A percentile compares a stretch with the other conserved stretches of the same genome.
These are phyloP conservation scores for Phlebopus sp. DNA, from an alignment of 1,284 basidiomycete genomes.

Conservation along the genomic window DNA sequence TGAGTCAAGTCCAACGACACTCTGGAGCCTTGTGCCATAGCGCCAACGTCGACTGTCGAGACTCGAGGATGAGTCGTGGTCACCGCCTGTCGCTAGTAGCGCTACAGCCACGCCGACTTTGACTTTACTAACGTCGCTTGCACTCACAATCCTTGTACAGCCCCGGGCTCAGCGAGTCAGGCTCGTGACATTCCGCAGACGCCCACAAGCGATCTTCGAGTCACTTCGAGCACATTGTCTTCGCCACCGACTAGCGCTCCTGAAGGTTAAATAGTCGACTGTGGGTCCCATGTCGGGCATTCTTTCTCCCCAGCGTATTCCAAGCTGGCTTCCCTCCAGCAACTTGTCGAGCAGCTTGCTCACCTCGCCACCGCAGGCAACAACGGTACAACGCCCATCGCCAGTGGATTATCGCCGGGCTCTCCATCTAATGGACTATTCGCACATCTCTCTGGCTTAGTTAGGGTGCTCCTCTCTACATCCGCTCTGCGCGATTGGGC, in stretches of 20 bases:
- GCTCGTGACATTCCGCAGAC: too few species aligned
- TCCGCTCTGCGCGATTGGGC: constrained; percentile 61
- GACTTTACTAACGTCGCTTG: too few species aligned
- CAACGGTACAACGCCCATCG: constrained; percentile 11
- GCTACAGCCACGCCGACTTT: too few species aligned
- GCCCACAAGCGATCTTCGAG: too few species aligned
- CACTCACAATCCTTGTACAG: too few species aligned
- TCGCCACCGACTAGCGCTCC: neutral
- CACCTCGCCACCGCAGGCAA: constrained; percentile 18
- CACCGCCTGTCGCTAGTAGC: too few species aligned
- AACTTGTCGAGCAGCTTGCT: constrained; percentile 29
- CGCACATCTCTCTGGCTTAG: constrained; percentile 27
- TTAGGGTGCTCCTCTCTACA: constrained; percentile 45
- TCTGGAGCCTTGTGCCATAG: constrained; percentile 22
- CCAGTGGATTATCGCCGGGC: constrained; percentile 2
- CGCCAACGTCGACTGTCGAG: neutral
- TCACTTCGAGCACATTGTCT: too few species aligned
- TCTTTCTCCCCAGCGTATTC: neutral
- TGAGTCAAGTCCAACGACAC: constrained; percentile 63
- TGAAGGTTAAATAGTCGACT: too few species aligned
- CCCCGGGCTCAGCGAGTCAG: too few species aligned
- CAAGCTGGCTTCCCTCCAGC: constrained; percentile 27
- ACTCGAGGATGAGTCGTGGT: neutral
- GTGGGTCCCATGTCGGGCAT: neutral
- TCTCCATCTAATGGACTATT: constrained; percentile 9